A percentile compares a stretch with the other conserved stretches of the same genome.
These are phyloP conservation scores for Hanseniaspora osmophila DNA, from an alignment of 805 yeast species.

Conservation along the genomic window DNA sequence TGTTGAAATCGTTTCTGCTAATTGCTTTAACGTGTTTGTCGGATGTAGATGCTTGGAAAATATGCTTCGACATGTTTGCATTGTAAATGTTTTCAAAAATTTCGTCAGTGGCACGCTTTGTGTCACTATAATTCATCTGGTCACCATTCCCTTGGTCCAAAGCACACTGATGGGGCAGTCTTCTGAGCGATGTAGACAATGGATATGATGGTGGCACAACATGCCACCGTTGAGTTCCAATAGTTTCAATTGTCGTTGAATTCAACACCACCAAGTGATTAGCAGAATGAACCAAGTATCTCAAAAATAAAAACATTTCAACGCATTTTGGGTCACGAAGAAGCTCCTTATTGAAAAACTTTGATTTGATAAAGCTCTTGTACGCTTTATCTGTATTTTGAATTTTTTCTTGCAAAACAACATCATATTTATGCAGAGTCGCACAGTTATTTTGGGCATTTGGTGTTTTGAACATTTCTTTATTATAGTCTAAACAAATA, in stretches of 20 bases:
- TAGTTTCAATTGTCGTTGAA: conserved; percentile 11
- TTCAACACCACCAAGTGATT: conserved; percentile 20
- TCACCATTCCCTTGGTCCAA: conserved; percentile 34
- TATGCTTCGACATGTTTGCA: conserved; percentile 29
- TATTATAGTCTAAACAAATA: conserved; percentile 14
- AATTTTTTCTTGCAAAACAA: conserved; percentile 18
- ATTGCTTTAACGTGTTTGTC: conserved; percentile 23
- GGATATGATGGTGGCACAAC: conserved; percentile 28
- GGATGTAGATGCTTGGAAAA: conserved; percentile 5
- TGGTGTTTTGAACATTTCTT: conserved; percentile 8
- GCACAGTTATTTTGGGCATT: background rate
- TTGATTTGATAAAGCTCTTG: conserved; percentile 24
- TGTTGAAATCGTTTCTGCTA: conserved; percentile 29
- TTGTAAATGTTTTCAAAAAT: conserved; percentile 32
- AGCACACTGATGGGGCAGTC: conserved; percentile 29
- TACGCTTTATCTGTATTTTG: conserved; percentile 23
- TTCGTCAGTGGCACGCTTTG: conserved; percentile 31
- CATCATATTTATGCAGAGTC: background rate
- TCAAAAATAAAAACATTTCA: conserved; percentile 26
- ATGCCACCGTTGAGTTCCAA: conserved; percentile 22
- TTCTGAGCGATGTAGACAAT: conserved; percentile 25
- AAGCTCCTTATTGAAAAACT: conserved; percentile 24
- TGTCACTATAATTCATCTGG: conserved; percentile 29
- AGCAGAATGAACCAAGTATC: conserved; percentile 30
- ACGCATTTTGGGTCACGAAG: conserved; percentile 24